These are phyloP conservation scores for Elsinoe fawcettii DNA, from an alignment of 2,329 filamentous ascomycete species.

Conservation along the genomic window DNA sequence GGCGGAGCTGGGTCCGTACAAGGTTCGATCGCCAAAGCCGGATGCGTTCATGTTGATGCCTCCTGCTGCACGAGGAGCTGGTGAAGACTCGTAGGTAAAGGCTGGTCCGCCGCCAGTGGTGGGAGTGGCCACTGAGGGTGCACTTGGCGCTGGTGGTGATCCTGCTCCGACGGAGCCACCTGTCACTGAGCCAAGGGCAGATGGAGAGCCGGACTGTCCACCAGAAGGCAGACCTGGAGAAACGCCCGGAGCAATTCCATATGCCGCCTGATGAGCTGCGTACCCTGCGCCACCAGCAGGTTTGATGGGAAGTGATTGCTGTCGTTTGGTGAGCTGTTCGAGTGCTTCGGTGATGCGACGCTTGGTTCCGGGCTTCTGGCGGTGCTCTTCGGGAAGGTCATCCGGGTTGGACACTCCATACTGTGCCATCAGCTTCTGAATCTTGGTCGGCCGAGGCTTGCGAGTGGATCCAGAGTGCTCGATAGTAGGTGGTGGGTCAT, in stretches of 20 bases:
- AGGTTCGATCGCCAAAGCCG: slow-evolving; percentile 24
- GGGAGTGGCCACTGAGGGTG: slow-evolving; percentile 19
- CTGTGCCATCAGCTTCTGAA: slow-evolving; percentile 87
- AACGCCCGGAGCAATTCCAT: slow-evolving; percentile 14
- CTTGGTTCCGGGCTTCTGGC: slow-evolving; percentile 69
- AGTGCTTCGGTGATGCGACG: slow-evolving; percentile 47
- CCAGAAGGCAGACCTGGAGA: neutral
- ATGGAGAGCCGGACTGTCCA: slow-evolving; percentile 13
- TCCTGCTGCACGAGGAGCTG: slow-evolving; percentile 1
- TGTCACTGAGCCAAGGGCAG: neutral
- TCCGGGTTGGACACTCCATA: slow-evolving; percentile 85
- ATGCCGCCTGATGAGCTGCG: slow-evolving; percentile 17
- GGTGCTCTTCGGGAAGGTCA: slow-evolving; percentile 74
- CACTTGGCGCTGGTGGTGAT: slow-evolving; percentile 16
- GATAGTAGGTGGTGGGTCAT: slow-evolving; percentile 74
- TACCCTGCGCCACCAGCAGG: slow-evolving; percentile 17
- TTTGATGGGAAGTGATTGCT: neutral
- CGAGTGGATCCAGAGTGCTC: slow-evolving; percentile 84
- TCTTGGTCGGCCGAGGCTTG: slow-evolving; percentile 91
- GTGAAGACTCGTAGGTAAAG: slow-evolving; percentile 21
- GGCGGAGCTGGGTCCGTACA: slow-evolving; percentile 18
- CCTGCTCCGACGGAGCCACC: neutral
- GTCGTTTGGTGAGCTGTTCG: slow-evolving; percentile 17
- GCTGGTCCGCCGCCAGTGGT: slow-evolving; percentile 20
- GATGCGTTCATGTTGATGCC: slow-evolving; percentile 17